phyloP scores from a whole-genome alignment of 164 flowering plant genomes.

The Saururus chinensis region DNA sequence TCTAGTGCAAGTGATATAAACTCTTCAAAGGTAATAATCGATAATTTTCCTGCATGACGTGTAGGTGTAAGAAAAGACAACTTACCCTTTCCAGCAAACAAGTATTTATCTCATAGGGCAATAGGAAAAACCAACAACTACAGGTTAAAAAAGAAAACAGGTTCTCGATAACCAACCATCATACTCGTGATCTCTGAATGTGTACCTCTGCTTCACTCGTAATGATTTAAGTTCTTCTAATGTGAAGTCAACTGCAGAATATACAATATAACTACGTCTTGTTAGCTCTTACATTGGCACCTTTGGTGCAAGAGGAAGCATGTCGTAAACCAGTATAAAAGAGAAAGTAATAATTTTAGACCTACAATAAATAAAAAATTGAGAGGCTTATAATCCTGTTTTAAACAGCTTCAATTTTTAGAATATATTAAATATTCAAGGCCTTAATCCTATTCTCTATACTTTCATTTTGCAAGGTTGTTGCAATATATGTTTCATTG shows the following conservation, averaged over 20 bases:
- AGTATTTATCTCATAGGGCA: too few relatives aligned
- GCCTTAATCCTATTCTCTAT: too few relatives aligned
- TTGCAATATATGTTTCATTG: too few relatives aligned
- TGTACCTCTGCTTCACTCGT: constrained; percentile 64
- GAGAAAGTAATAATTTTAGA: not conserved
- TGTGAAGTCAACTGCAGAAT: constrained; percentile 83
- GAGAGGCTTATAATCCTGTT: too few relatives aligned
- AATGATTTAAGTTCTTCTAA: constrained; percentile 60
- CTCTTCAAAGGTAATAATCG: constrained; percentile 91
- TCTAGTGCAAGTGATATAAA: constrained; percentile 84
- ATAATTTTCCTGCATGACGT: constrained; percentile 52
- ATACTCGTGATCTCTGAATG: constrained; percentile 83
- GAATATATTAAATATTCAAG: too few relatives aligned
- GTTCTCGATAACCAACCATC: constrained; percentile 48
- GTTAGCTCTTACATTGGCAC: too few relatives aligned
- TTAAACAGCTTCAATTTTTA: too few relatives aligned
- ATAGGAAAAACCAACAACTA: not conserved
- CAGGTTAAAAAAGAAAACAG: not conserved
- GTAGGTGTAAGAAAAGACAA: not conserved
- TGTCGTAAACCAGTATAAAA: not conserved
- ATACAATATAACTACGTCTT: constrained; percentile 7
- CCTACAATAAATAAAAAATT: too few relatives aligned
- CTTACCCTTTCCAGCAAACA: not conserved
- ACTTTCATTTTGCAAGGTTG: too few relatives aligned
- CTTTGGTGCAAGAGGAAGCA: constrained; percentile 1